Conservation (phyloP, 2,329 filamentous ascomycete genomes). For the Alternaria atra region DNA sequence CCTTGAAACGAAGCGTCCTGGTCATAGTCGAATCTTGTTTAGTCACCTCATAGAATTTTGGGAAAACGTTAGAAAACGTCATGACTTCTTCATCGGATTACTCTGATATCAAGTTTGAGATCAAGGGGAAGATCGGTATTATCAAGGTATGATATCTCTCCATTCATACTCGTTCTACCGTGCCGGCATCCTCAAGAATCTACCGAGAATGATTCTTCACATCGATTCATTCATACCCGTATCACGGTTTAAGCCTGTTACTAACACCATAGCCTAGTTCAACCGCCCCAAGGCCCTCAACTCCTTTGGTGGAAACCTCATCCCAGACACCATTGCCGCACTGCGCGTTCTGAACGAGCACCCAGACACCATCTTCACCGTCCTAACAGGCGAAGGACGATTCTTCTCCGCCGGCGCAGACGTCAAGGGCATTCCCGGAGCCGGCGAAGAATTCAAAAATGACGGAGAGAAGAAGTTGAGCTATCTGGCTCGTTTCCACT, state of each 20-base stretch:
- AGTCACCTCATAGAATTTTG: not conserved
- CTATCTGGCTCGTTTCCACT: constrained; percentile 36
- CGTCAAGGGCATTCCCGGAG: constrained; percentile 48
- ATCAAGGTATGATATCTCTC: constrained; percentile 48
- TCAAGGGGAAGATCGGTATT: constrained; percentile 56
- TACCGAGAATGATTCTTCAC: not conserved
- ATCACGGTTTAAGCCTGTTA: not conserved
- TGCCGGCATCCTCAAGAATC: not conserved
- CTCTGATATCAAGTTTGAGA: constrained; percentile 56
- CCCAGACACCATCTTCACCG: constrained; percentile 61
- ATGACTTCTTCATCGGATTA: constrained; percentile 43
- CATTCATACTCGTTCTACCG: not conserved
- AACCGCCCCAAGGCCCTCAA: constrained; percentile 61
- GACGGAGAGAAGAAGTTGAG: constrained; percentile 47
- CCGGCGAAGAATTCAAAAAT: constrained; percentile 27
- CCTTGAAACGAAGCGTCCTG: not conserved
- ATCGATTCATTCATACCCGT: not conserved
- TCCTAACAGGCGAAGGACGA: constrained; percentile 60
- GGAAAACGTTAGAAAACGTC: constrained; percentile 7
- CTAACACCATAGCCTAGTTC: constrained; percentile 44
- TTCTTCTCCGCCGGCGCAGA: constrained; percentile 63
- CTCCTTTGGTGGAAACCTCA: constrained; percentile 58
- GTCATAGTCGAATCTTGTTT: not conserved
- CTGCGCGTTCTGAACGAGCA: constrained; percentile 58
- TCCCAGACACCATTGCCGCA: constrained; percentile 55